These are phyloP conservation scores for Aethionema arabicum DNA, from an alignment of 345 rosid genomes.

Conservation along the genomic window DNA sequence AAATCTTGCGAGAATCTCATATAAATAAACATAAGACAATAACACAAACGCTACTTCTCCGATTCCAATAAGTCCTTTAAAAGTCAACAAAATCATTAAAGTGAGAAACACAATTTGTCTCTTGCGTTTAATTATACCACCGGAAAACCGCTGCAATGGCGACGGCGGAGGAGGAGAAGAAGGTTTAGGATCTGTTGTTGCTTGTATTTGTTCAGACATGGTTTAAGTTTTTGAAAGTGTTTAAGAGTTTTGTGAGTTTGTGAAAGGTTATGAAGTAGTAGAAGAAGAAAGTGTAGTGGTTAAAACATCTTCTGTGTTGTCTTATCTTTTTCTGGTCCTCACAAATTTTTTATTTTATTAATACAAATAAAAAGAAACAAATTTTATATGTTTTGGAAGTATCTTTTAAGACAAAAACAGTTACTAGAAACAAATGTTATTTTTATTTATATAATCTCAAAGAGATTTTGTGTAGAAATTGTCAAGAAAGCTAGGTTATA, in stretches of 20 bases:
- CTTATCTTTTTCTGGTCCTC: slow-evolving; percentile 33
- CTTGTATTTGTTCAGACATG: slow-evolving; percentile 30
- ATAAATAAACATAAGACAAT: slow-evolving; percentile 55
- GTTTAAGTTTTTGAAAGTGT: background rate
- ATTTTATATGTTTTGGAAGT: no score
- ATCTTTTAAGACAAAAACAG: no score
- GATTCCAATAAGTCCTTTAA: slow-evolving; percentile 60
- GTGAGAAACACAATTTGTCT: slow-evolving; percentile 63
- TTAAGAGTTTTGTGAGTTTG: background rate
- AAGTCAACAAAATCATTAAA: slow-evolving; percentile 47
- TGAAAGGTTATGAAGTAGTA: slow-evolving; percentile 8
- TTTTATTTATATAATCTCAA: no score
- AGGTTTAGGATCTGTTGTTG: slow-evolving; percentile 25
- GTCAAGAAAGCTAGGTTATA: no score
- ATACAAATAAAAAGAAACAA: background rate
- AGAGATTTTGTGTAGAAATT: no score
- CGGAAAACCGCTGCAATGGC: background rate
- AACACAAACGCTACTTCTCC: slow-evolving; percentile 61
- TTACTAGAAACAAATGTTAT: no score
- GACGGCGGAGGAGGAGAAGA: slow-evolving; percentile 15
- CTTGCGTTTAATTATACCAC: slow-evolving; percentile 46
- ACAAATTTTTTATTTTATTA: slow-evolving; percentile 9
- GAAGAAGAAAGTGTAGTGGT: slow-evolving; percentile 24
- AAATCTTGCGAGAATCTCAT: slow-evolving; percentile 49
- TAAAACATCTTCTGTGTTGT: slow-evolving; percentile 27